A percentile compares a stretch with the other conserved stretches of the same genome.
These are phyloP conservation scores for Cinnamomum micranthum DNA, from an alignment of 164 flowering plant genomes.

Conservation along the genomic window DNA sequence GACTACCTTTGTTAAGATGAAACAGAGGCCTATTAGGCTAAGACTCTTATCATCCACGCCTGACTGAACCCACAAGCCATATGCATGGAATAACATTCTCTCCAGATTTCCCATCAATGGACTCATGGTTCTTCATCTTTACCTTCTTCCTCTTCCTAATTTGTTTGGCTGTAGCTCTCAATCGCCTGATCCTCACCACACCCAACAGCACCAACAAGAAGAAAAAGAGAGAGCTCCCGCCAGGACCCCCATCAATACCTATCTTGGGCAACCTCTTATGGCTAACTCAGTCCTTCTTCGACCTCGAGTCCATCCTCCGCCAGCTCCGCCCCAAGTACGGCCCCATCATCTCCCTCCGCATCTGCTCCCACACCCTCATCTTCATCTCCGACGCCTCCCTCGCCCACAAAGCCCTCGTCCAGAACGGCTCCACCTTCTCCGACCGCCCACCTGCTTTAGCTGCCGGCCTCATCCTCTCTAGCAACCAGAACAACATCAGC, in stretches of 20 bases:
- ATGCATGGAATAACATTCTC: no score
- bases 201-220: background rate
- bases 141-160: background rate
- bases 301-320: slow-evolving; percentile 24
- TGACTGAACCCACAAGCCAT: no score
- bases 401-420: slow-evolving; percentile 43
- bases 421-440: slow-evolving; percentile 37
- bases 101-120: no score
- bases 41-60: no score
- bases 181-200: background rate
- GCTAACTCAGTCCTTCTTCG: slow-evolving; percentile 18
- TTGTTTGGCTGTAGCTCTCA: background rate
- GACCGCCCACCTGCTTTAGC: slow-evolving; percentile 26
- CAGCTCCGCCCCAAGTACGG: slow-evolving; percentile 31
- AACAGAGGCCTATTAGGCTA: no score
- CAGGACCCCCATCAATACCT: slow-evolving; percentile 36
- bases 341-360: slow-evolving; percentile 25
- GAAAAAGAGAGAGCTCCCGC: slow-evolving; percentile 28
- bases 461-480: slow-evolving; percentile 8
- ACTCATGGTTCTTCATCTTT: no score
- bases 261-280: slow-evolving; percentile 27
- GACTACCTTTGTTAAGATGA: no score
- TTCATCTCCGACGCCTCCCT: slow-evolving; percentile 27
- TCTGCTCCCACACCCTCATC: slow-evolving; percentile 16
- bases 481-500: slow-evolving; percentile 19